Conservation (phyloP, 1,284 basidiomycete genomes). For the Cutaneotrichosporon spelunceum region DNA sequence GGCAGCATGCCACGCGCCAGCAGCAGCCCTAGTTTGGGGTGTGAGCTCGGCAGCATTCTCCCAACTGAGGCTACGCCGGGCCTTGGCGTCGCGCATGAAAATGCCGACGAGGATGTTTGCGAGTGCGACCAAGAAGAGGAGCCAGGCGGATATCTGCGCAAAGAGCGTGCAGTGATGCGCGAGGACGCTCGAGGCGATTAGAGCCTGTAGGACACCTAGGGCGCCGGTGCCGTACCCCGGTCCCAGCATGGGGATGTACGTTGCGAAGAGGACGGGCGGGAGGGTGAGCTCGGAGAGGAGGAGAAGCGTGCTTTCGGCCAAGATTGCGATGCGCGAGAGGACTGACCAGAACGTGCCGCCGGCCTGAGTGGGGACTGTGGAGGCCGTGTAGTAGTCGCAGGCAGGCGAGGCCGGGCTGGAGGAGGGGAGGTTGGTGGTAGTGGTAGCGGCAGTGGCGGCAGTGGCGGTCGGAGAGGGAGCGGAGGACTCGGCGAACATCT, state of each 20-base stretch:
- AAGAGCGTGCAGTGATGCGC: slow-evolving; percentile 75
- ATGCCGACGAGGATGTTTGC: slow-evolving; percentile 68
- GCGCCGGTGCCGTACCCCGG: slow-evolving; percentile 73
- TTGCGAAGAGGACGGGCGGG: slow-evolving; percentile 67
- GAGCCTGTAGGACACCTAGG: slow-evolving; percentile 74
- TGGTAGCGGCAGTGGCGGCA: not conserved
- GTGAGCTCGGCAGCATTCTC: slow-evolving; percentile 42
- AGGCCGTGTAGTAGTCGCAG: slow-evolving; percentile 70
- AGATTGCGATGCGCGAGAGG: slow-evolving; percentile 72
- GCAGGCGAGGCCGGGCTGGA: too few relatives aligned
- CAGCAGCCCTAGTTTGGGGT: not conserved
- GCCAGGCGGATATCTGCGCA: slow-evolving; percentile 75
- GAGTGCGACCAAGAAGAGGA: slow-evolving; percentile 79
- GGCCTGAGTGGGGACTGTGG: slow-evolving; percentile 73
- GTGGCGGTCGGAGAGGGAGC: not conserved
- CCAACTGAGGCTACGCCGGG: slow-evolving; percentile 40
- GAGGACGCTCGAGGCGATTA: slow-evolving; percentile 76
- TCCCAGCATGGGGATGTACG: slow-evolving; percentile 83
- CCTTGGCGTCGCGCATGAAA: slow-evolving; percentile 43
- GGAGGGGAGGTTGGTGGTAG: slow-evolving; percentile 6
- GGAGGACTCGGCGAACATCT: not conserved
- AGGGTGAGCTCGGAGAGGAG: slow-evolving; percentile 72
- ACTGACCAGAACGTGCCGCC: slow-evolving; percentile 84
- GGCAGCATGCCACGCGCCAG: not conserved
- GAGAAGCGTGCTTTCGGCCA: slow-evolving; percentile 70